These are phyloP conservation scores for Cardamine chenopodiifolia DNA, from an alignment of 345 rosid genomes.

Conservation along the genomic window DNA sequence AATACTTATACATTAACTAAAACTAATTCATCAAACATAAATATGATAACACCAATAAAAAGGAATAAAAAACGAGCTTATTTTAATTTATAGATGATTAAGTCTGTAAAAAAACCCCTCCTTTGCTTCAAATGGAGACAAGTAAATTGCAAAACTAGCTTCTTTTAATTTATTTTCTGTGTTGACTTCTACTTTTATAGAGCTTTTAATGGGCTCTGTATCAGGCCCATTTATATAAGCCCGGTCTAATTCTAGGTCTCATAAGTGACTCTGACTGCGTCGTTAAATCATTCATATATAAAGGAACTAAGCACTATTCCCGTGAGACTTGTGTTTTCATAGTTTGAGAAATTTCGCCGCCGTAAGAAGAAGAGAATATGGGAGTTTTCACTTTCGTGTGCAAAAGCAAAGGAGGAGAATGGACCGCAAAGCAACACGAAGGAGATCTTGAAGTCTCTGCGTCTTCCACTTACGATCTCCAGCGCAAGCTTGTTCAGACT, in stretches of 20 bases:
- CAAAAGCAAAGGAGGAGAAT: constrained; percentile 58
- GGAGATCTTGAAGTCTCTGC: constrained; percentile 80
- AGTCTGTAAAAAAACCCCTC: too few species aligned
- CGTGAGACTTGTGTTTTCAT: background rate
- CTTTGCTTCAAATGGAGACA: too few species aligned
- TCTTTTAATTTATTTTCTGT: too few species aligned
- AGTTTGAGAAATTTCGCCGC: constrained; percentile 29
- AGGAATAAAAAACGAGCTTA: too few species aligned
- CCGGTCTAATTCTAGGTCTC: background rate
- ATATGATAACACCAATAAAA: too few species aligned
- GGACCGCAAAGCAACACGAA: constrained; percentile 72
- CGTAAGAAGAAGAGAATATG: constrained; percentile 44
- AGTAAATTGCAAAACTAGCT: too few species aligned
- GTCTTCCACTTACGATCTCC: constrained; percentile 62
- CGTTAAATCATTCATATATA: constrained; percentile 19
- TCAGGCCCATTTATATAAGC: background rate
- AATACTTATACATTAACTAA: too few species aligned
- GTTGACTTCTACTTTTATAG: too few species aligned
- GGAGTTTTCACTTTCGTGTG: constrained; percentile 80
- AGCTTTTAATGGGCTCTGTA: background rate
- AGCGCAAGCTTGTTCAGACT: constrained; percentile 76
- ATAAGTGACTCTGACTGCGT: constrained; percentile 6
- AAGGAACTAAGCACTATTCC: too few species aligned
- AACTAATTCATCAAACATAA: too few species aligned
- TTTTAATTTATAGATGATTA: too few species aligned